phyloP scores from a whole-genome alignment of 176 grass and related monocot genomes.

The Stipa capillata region DNA sequence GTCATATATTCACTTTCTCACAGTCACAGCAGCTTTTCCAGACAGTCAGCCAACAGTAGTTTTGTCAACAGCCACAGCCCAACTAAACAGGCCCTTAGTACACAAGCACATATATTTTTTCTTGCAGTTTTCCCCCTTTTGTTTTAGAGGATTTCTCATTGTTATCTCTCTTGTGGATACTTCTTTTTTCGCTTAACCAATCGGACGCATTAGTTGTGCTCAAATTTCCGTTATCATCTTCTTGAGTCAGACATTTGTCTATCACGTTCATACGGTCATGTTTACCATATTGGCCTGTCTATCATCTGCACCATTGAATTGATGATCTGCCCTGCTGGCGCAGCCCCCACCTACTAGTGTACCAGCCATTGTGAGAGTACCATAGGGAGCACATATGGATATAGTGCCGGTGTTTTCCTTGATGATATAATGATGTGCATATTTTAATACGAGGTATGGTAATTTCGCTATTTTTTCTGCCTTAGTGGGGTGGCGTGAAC shows the following conservation, averaged over 20 bases:
- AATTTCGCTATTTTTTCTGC: not conserved
- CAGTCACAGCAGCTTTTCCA: too few relatives aligned
- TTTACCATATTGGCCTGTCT: not conserved
- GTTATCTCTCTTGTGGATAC: not conserved
- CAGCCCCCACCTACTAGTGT: slow-evolving; percentile 80
- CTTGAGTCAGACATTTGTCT: slow-evolving; percentile 1
- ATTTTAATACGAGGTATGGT: slow-evolving; percentile 16
- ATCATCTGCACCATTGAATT: slow-evolving; percentile 5
- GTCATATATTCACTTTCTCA: too few relatives aligned
- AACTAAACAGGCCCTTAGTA: too few relatives aligned
- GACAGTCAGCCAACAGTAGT: too few relatives aligned
- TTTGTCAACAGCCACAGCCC: too few relatives aligned
- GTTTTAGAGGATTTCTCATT: not conserved
- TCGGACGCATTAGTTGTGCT: not conserved
- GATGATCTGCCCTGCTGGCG: slow-evolving; percentile 9
- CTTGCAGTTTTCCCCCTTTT: too few relatives aligned
- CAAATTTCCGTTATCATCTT: not conserved
- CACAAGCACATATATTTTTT: not conserved
- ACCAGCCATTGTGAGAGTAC: slow-evolving; percentile 60
- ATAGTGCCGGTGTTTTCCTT: slow-evolving; percentile 22
- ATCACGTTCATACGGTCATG: not conserved
- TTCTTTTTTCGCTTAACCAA: not conserved
- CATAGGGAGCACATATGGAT: slow-evolving; percentile 54
- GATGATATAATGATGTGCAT: not conserved
- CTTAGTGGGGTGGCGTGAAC: not conserved